Evolutionary conservation across 768 basidiomycete species (phyloP), one percentile per base, ranked within the genome.

Genomic region (Trametes punicea): DNA sequence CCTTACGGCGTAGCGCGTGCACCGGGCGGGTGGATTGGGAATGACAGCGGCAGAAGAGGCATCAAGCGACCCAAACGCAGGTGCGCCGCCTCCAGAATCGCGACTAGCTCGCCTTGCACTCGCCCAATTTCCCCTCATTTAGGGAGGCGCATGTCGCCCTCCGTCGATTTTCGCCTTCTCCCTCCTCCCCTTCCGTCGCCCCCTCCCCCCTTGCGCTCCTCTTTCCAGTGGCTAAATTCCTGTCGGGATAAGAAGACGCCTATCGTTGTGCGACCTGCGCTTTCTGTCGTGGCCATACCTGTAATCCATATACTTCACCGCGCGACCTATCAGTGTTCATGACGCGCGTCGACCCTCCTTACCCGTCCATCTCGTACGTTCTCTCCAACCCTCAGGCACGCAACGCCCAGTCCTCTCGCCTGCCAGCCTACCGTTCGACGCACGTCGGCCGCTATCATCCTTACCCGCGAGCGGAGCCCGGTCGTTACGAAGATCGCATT

Each of bases 371-470:
- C 23, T 3, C 42, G 33, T 26, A 16, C 44, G 34, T 39, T 26
- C n/a, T 29, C 15, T 38, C 41, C 25, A 4, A 5, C 16, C 42
- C 21, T 16, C 18, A 34, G n/a, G 9, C 41, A 6, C 51, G 51
- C 33, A 53, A 33, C 51, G 15, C 8, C 13, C 31, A 16, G 15
- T 40, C 46, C 8, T 29, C 26, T 16, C 21, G 55, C 25, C 47
- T 56, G 10, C 55, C 55, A 1, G 30, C 55, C 10, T 56, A 56
- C 31, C 55, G 55, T 26, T 30, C 46, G 38, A 30, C 46, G 4
- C 39, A 56, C 13, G n/a, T 56, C 21, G 23, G 41, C 3, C 46
- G 55, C 16, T 56, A 31, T 39, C 55, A 56, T 30, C 55, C 55
- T 8, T 56, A 56, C 39, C 29, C 46, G 4, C 38, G 36, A 6